Evolutionary conservation across 108 stramenopile species (phyloP).

Genomic region (Schizochytrium sp.): DNA sequence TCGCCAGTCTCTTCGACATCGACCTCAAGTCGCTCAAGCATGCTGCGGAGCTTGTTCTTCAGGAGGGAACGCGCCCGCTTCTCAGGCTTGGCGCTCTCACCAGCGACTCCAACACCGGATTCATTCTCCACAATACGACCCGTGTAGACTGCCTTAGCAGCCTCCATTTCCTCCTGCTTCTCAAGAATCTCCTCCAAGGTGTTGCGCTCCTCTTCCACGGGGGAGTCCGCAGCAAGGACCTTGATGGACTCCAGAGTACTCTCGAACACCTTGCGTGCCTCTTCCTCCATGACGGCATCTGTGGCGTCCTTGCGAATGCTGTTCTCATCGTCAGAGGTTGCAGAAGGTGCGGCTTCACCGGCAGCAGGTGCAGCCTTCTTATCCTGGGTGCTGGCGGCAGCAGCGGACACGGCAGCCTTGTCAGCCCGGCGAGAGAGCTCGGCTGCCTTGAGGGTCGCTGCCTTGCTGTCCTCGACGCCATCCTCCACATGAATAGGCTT

Average conservation of each 20-base stretch:
- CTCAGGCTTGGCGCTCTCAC: background rate
- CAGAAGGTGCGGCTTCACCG: background rate
- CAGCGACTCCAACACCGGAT: background rate
- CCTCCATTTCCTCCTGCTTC: constrained; percentile 70
- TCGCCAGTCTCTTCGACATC: constrained; percentile 88
- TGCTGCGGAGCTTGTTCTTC: constrained; percentile 84
- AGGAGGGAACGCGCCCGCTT: constrained; percentile 67
- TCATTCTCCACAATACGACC: constrained; percentile 44
- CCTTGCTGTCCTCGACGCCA: background rate
- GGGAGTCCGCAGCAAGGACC: constrained; percentile 43
- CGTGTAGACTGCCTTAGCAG: constrained; percentile 34
- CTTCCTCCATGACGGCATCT: constrained; percentile 13
- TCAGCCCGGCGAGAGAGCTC: background rate
- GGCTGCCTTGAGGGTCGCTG: background rate
- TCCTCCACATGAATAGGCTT: constrained; percentile 27
- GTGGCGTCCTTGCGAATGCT: constrained; percentile 25
- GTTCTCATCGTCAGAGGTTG: constrained; percentile 1
- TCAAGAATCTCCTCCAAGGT: constrained; percentile 59
- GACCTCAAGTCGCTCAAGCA: constrained; percentile 91
- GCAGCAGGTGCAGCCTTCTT: background rate
- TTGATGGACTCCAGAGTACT: constrained; percentile 50
- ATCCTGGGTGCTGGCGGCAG: background rate
- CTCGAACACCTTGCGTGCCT: constrained; percentile 43
- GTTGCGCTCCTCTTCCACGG: constrained; percentile 46
- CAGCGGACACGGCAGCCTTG: background rate